Percentiles rank a stretch among this genome's conserved stretches.
phyloP scores from a whole-genome alignment of 371 early-diverging fungal genomes.

The Coelomomyces lativittatus region DNA sequence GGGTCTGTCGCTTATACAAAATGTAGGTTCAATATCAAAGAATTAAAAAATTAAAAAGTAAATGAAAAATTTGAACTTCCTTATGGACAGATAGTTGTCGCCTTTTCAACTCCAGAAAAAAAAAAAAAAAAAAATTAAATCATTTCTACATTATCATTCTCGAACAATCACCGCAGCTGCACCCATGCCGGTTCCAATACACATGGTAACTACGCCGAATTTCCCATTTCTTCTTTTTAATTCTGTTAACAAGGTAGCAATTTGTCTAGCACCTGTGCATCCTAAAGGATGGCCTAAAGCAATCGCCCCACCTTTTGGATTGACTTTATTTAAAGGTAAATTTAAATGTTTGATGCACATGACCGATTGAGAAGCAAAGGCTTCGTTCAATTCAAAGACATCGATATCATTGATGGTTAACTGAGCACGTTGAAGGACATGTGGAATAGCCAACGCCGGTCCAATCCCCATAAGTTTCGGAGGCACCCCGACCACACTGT shows the following conservation, averaged over 20 bases:
- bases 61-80: no score
- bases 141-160: no score
- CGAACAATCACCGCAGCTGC: slow-evolving; percentile 80
- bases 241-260: slow-evolving; percentile 83
- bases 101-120: no score
- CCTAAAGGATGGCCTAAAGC: slow-evolving; percentile 87
- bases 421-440: slow-evolving; percentile 63
- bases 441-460: slow-evolving; percentile 83
- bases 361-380: slow-evolving; percentile 92
- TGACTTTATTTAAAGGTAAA: slow-evolving; percentile 72
- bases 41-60: no score
- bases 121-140: no score
- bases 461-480: slow-evolving; percentile 92
- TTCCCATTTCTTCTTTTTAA: slow-evolving; percentile 68
- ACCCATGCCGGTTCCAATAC: slow-evolving; percentile 94
- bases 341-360: slow-evolving; percentile 74
- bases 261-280: slow-evolving; percentile 87
- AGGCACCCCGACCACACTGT: slow-evolving; percentile 79
- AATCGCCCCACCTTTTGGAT: slow-evolving; percentile 96
- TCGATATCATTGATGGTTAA: slow-evolving; percentile 60
- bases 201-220: slow-evolving; percentile 79
- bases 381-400: slow-evolving; percentile 82
- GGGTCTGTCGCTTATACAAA: no score
- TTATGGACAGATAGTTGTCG: no score
- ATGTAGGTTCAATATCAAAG: no score